These are phyloP conservation scores for Meira nashicola DNA, from an alignment of 1,284 basidiomycete genomes.

Conservation along the genomic window DNA sequence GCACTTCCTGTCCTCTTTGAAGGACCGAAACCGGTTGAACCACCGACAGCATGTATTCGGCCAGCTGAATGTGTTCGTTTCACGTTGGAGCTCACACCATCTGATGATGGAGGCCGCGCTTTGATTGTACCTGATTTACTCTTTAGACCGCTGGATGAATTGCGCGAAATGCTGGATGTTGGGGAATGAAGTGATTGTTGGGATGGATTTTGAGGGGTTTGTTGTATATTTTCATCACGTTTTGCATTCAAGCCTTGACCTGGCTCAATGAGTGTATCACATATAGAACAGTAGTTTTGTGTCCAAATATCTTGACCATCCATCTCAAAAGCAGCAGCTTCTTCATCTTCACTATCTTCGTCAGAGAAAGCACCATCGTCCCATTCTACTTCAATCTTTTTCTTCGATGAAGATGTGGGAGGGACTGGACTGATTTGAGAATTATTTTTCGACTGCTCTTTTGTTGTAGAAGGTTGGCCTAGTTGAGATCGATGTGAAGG, in stretches of 20 bases:
- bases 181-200: neutral
- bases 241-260: conserved; percentile 31
- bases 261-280: conserved; percentile 44
- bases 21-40: conserved; percentile 22
- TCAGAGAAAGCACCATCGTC: conserved; percentile 10
- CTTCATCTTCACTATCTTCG: conserved; percentile 28
- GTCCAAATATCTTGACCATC: conserved; percentile 46
- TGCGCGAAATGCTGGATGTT: conserved; percentile 11
- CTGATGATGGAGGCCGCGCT: conserved; percentile 16
- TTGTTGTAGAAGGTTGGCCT: neutral
- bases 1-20: conserved; percentile 40
- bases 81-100: conserved; percentile 6
- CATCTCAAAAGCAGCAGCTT: conserved; percentile 39
- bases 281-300: conserved; percentile 39
- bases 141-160: conserved; percentile 20
- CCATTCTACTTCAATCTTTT: neutral
- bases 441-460: neutral
- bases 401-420: neutral
- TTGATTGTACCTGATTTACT: conserved; percentile 38
- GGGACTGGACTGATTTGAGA: neutral
- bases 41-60: conserved; percentile 31
- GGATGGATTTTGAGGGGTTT: neutral
- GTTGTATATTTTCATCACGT: neutral
- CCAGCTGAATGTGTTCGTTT: conserved; percentile 37
- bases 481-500: neutral